A percentile compares a stretch with the other conserved stretches of the same genome.
These are phyloP conservation scores for Trebouxia sp. DNA, from an alignment of 139 green algal species.

Conservation along the genomic window DNA sequence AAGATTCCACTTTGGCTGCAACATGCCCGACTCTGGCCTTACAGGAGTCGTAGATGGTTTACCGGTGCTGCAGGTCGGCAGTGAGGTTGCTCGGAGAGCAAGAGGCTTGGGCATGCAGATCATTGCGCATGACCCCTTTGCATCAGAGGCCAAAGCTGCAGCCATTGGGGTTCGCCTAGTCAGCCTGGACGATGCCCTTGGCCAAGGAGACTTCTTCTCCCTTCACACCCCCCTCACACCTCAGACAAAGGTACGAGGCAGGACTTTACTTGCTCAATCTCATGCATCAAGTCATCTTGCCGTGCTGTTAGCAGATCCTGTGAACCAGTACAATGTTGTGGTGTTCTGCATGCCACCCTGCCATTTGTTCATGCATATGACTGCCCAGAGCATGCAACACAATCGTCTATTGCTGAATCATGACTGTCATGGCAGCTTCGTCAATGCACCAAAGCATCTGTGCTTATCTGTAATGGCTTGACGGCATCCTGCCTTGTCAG, in stretches of 20 bases:
- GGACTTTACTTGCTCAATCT: no score
- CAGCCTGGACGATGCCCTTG: conserved; percentile 84
- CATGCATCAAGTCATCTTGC: no score
- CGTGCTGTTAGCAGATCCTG: no score
- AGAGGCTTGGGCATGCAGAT: conserved; percentile 86
- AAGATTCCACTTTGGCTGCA: not conserved
- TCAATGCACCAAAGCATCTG: no score
- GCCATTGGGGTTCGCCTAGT: conserved; percentile 85
- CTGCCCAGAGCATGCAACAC: no score
- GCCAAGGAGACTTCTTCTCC: conserved; percentile 80
- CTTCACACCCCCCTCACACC: conserved; percentile 89
- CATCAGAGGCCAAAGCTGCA: conserved; percentile 74
- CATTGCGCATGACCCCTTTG: conserved; percentile 93
- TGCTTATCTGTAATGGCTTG: not conserved
- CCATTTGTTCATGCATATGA: no score
- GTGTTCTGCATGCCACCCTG: no score
- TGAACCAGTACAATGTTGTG: no score
- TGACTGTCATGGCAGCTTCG: no score
- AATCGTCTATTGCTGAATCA: no score
- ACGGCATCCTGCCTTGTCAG: no score
- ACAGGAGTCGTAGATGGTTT: not conserved
- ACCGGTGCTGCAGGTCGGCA: conserved; percentile 66
- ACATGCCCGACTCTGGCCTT: not conserved
- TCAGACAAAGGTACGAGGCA: conserved; percentile 51
- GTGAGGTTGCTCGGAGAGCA: conserved; percentile 86